These are phyloP conservation scores for Pyricularia sp. DNA, from an alignment of 2,329 filamentous ascomycete species.

Conservation along the genomic window DNA sequence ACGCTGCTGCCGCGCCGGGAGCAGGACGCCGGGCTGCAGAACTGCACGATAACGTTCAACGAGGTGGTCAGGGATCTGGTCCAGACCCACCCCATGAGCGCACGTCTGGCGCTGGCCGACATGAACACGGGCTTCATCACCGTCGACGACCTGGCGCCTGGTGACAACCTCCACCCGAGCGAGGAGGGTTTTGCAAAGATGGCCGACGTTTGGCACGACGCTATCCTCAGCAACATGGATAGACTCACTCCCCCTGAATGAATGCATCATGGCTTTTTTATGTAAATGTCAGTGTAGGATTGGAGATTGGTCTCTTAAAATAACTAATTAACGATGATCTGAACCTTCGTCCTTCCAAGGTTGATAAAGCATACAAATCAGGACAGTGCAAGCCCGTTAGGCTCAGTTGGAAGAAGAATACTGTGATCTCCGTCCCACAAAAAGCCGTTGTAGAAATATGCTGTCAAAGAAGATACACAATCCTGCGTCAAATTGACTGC, in stretches of 20 bases:
- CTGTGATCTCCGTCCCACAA: neutral
- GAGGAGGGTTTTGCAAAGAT: slow-evolving; percentile 3
- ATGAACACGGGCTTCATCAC: slow-evolving; percentile 7
- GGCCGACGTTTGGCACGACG: slow-evolving; percentile 3
- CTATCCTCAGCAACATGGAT: neutral
- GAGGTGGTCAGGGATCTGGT: slow-evolving; percentile 2
- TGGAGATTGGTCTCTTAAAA: neutral
- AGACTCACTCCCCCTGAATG: neutral
- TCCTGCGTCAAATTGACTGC: too few species aligned
- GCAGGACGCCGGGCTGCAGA: neutral
- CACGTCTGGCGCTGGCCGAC: neutral
- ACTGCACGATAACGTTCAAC: slow-evolving; percentile 3
- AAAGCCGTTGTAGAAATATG: neutral
- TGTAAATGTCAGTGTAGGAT: neutral
- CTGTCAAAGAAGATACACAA: neutral
- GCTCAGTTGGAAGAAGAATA: neutral
- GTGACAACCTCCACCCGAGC: slow-evolving; percentile 5
- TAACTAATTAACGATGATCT: neutral
- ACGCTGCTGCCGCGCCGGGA: slow-evolving; percentile 5
- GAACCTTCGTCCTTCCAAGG: neutral
- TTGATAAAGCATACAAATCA: neutral
- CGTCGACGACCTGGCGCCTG: slow-evolving; percentile 3
- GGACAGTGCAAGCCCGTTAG: neutral
- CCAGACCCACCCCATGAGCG: neutral
- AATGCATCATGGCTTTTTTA: neutral